These are phyloP conservation scores for Lactarius psammicola DNA, from an alignment of 768 basidiomycete species.

Conservation along the genomic window DNA sequence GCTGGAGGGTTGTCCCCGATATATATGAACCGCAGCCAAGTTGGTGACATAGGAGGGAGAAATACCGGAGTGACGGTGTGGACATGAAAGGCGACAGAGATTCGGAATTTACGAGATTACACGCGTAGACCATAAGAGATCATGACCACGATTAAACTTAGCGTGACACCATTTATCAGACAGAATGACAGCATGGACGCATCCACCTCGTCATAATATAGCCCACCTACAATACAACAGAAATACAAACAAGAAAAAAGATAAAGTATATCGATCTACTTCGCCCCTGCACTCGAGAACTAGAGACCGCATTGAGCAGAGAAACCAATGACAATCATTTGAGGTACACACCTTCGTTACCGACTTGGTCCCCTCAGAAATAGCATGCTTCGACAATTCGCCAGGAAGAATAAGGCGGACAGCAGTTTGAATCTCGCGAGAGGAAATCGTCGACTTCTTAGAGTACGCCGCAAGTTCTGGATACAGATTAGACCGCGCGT, in stretches of 20 bases:
- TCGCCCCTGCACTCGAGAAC: slow-evolving; percentile 36
- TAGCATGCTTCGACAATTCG: slow-evolving; percentile 97
- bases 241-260: slow-evolving; percentile 25
- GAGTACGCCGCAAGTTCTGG: slow-evolving; percentile 95
- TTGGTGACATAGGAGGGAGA: background rate
- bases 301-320: slow-evolving; percentile 5
- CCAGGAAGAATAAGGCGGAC: slow-evolving; percentile 95
- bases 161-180: background rate
- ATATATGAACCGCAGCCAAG: too few relatives aligned
- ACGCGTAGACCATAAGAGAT: background rate
- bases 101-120: background rate
- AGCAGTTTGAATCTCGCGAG: slow-evolving; percentile 95
- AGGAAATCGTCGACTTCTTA: slow-evolving; percentile 98
- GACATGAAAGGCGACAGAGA: background rate
- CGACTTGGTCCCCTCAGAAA: slow-evolving; percentile 87
- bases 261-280: slow-evolving; percentile 28
- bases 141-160: background rate
- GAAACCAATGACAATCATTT: background rate
- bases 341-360: slow-evolving; percentile 54
- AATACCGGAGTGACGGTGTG: background rate
- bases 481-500: background rate
- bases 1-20: background rate
- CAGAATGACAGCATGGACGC: background rate
- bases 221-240: slow-evolving; percentile 30
- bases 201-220: slow-evolving; percentile 18